phyloP scores from a whole-genome alignment of 2,329 filamentous ascomycete species.

The Phyllosticta citribraziliensis region DNA sequence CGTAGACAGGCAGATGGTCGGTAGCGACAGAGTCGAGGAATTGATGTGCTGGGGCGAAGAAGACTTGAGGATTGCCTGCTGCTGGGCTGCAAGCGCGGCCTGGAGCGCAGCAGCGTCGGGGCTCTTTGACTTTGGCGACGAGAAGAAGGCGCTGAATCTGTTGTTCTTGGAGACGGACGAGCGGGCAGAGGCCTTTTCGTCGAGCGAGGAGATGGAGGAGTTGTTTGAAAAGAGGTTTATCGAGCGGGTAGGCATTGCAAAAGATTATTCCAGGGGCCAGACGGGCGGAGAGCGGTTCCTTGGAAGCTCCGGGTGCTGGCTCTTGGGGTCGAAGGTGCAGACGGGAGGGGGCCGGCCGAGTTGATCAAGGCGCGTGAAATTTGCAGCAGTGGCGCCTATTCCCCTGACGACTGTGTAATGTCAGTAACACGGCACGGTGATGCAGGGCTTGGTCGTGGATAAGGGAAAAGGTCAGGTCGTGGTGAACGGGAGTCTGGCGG shows the following conservation, averaged over 20 bases:
- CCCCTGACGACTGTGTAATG: background rate
- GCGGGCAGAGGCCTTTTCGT: constrained; percentile 42
- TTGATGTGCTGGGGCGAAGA: constrained; percentile 57
- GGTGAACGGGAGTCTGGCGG: background rate
- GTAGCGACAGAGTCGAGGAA: constrained; percentile 65
- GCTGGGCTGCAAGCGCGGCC: constrained; percentile 51
- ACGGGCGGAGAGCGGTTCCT: background rate
- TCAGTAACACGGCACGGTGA: background rate
- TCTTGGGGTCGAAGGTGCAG: background rate
- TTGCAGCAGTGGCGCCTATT: background rate
- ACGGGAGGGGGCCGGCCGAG: background rate
- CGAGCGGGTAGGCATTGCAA: constrained; percentile 50
- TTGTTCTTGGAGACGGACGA: constrained; percentile 53
- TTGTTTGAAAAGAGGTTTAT: constrained; percentile 49
- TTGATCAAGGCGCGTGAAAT: background rate
- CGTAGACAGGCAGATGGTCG: constrained; percentile 85
- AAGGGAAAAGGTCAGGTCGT: background rate
- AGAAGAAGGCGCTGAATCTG: constrained; percentile 72
- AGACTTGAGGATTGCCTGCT: constrained; percentile 52
- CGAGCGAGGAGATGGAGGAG: constrained; percentile 39
- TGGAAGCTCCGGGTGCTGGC: constrained; percentile 1
- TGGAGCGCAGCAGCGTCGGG: constrained; percentile 52
- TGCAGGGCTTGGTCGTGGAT: background rate
- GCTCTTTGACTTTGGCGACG: constrained; percentile 63
- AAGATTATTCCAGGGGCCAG: constrained; percentile 1